phyloP scores from a whole-genome alignment of 371 early-diverging fungal species.

The Vairimorpha apis region DNA sequence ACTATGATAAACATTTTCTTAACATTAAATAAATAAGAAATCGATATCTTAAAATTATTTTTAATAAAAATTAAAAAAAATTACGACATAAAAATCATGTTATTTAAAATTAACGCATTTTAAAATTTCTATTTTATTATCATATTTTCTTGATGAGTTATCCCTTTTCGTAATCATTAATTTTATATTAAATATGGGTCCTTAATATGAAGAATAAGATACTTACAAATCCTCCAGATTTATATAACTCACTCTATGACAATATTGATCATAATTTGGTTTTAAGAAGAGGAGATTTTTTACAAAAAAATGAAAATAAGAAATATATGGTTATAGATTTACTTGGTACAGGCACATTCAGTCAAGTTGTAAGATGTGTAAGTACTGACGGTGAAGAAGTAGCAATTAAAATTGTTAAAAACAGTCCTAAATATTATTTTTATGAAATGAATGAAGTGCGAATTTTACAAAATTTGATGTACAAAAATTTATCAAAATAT shows the following conservation, averaged over 20 bases:
- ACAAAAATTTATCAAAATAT: slow-evolving; percentile 21
- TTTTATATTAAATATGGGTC: slow-evolving; percentile 15
- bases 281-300: slow-evolving; percentile 31
- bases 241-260: slow-evolving; percentile 11
- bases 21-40: too few relatives aligned
- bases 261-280: slow-evolving; percentile 47
- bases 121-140: too few relatives aligned
- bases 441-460: slow-evolving; percentile 81
- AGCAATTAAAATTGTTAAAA: slow-evolving; percentile 90
- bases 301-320: slow-evolving; percentile 25
- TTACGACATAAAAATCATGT: too few relatives aligned
- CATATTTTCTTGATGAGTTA: too few relatives aligned
- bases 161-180: too few relatives aligned
- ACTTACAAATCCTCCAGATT: slow-evolving; percentile 43
- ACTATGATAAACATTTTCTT: too few relatives aligned
- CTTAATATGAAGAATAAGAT: slow-evolving; percentile 32
- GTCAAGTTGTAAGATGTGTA: slow-evolving; percentile 87
- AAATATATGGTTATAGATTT: slow-evolving; percentile 38
- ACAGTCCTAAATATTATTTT: slow-evolving; percentile 75
- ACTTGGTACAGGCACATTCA: slow-evolving; percentile 90
- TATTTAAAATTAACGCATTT: too few relatives aligned
- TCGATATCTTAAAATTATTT: too few relatives aligned
- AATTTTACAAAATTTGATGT: slow-evolving; percentile 42
- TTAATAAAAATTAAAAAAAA: too few relatives aligned
- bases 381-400: slow-evolving; percentile 73